Conservation (phyloP, 2,329 filamentous ascomycete species). For the Coniochaeta sp. region DNA sequence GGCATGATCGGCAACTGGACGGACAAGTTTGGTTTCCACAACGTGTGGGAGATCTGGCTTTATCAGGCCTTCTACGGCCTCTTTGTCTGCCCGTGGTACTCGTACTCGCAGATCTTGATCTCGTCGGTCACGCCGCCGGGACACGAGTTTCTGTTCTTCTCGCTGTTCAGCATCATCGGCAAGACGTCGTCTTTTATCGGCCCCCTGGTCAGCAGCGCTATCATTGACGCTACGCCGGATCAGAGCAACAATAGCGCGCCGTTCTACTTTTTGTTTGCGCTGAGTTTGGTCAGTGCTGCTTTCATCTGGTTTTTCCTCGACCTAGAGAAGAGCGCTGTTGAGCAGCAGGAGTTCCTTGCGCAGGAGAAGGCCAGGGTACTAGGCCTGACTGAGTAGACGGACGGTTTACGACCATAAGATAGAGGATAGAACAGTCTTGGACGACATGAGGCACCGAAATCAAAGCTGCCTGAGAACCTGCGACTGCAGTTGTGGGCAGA, state of each 20-base stretch:
- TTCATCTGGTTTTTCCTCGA: conserved; percentile 50
- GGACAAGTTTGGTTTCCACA: conserved; percentile 33
- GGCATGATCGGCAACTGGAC: conserved; percentile 41
- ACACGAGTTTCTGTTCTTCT: conserved; percentile 65
- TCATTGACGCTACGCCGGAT: conserved; percentile 52
- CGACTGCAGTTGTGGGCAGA: neutral
- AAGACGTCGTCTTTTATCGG: conserved; percentile 64
- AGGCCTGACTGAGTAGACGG: neutral
- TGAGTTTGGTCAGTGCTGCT: conserved; percentile 47
- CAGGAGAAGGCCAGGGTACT: conserved; percentile 19
- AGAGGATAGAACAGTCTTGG: neutral
- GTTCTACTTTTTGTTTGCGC: conserved; percentile 58
- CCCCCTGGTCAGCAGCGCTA: conserved; percentile 59
- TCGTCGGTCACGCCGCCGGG: conserved; percentile 60
- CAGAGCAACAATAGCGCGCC: conserved; percentile 50
- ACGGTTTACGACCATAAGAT: neutral
- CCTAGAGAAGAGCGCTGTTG: conserved; percentile 49
- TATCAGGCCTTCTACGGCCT: conserved; percentile 53
- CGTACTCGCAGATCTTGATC: conserved; percentile 65
- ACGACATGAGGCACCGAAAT: neutral
- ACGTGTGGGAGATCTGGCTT: conserved; percentile 36
- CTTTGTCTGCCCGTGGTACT: conserved; percentile 63
- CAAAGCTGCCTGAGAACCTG: neutral
- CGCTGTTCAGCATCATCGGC: conserved; percentile 59
- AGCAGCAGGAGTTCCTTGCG: conserved; percentile 49